Base-by-base conservation (phyloP, 1,139 yeast genomes). In the Candida glucosophila region DNA sequence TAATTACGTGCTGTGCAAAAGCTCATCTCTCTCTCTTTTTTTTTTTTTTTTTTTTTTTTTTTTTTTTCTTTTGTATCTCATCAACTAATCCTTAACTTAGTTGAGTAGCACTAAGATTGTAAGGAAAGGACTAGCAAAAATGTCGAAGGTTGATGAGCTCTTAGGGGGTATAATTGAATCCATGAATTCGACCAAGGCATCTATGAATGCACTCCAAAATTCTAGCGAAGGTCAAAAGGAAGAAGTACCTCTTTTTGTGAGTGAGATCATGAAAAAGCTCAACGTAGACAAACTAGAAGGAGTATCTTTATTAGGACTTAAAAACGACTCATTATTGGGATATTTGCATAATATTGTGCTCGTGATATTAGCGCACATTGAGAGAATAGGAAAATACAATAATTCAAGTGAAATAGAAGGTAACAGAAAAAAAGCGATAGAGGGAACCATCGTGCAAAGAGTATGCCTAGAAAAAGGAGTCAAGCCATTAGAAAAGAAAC, bases 401-500 rank as follows among this genome's bases (percentile, higher is more conserved):
- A 49, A 51, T 6, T 43, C 39, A 4, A 45, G 43, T 3, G 40
- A 37, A 12, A 32, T 41, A 3, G 55, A 49, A 5, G 45, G 47
- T 4, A 28, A 40, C 20, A 56, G 61, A 35, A 35, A 43, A 6
- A 47, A 54, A 14, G 74, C 77, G 1, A 58, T 85, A 14, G 60
- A 69, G 36, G 64, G 63, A 18, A 57, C 82, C 3, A 70, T 86
- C 10, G 66, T 67, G 9, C 92, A 85, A 40, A 64, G 98, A 43
- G 85, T 85, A 5, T 71, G 76, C 1, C 53, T 92, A 37, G 98
- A 90, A 48, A 78, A 88, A 52, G 99, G 98, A 29, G 68, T 92
- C 22, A 83, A 82, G 49, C 90, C 95, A 2, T 61, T 90, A 33
- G 99, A 90, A 47, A 77, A 81, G 55, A 85, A 85, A 48, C 58